Evolutionary conservation across 140 eudicot genomes (phyloP).

Genomic region (Anethum foeniculum): DNA sequence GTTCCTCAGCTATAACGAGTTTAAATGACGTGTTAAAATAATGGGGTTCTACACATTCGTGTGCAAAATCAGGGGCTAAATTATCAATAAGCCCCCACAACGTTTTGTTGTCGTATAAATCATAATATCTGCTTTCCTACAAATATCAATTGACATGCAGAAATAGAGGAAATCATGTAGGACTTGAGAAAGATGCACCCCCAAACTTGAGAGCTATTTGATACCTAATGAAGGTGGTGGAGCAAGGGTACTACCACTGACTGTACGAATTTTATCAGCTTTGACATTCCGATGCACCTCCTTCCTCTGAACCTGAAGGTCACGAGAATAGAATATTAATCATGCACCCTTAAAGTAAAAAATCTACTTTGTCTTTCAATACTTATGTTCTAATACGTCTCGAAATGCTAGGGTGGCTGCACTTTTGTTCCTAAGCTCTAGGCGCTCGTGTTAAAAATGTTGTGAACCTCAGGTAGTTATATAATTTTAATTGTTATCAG

Average conservation of each 20-base stretch:
- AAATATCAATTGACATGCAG: not conserved
- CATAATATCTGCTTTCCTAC: not conserved
- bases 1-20: not conserved
- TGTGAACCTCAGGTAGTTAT: not conserved
- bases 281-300: constrained; percentile 15
- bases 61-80: not conserved
- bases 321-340: not conserved
- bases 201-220: constrained; percentile 8
- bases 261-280: constrained; percentile 14
- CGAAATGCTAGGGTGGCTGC: not conserved
- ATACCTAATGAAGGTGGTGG: constrained; percentile 57
- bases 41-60: not conserved
- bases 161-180: not conserved
- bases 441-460: not conserved
- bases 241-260: constrained; percentile 33
- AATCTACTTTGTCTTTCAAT: not conserved
- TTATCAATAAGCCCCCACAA: not conserved
- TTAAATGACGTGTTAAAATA: not conserved
- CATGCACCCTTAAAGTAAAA: not conserved
- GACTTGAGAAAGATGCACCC: not conserved
- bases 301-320: constrained; percentile 34
- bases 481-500: not conserved
- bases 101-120: not conserved
- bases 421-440: not conserved
- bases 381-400: not conserved